Percentiles rank a stretch among this genome's conserved stretches.
Evolutionary conservation across 2,329 filamentous ascomycete species (phyloP).

Genomic region (Xylaria sp.): DNA sequence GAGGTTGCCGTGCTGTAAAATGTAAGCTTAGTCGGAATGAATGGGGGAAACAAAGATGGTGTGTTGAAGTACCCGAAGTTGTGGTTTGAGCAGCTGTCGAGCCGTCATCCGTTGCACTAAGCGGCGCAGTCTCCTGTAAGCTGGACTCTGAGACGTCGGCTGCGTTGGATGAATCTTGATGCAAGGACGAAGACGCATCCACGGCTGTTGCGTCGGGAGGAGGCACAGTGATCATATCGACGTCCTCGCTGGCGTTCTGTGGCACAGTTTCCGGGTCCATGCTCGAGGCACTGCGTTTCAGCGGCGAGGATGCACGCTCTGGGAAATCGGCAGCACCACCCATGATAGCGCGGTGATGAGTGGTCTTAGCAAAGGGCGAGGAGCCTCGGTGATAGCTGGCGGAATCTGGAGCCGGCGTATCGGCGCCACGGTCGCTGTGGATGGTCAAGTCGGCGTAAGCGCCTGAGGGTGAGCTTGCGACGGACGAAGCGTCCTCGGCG

Average conservation of each 20-base stretch:
- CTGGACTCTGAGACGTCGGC: slow-evolving; percentile 31
- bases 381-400: slow-evolving; percentile 56
- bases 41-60: slow-evolving; percentile 4
- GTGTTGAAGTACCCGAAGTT: slow-evolving; percentile 26
- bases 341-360: slow-evolving; percentile 66
- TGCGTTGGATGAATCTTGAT: slow-evolving; percentile 14
- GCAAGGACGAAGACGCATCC: slow-evolving; percentile 10
- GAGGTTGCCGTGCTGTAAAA: slow-evolving; percentile 40
- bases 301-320: slow-evolving; percentile 71
- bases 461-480: slow-evolving; percentile 67
- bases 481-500: slow-evolving; percentile 64
- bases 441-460: slow-evolving; percentile 68
- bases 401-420: slow-evolving; percentile 55
- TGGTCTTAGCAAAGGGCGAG: slow-evolving; percentile 63
- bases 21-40: slow-evolving; percentile 23
- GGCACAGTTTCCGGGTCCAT: slow-evolving; percentile 63
- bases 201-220: slow-evolving; percentile 38
- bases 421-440: slow-evolving; percentile 64
- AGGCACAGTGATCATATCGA: slow-evolving; percentile 57
- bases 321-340: slow-evolving; percentile 67
- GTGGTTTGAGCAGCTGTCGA: slow-evolving; percentile 10
- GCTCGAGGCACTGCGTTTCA: slow-evolving; percentile 72
- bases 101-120: neutral
- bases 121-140: slow-evolving; percentile 18
- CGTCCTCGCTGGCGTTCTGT: slow-evolving; percentile 56